phyloP scores from a whole-genome alignment of 805 yeast species.

The Starmerella ratchasimensis region DNA sequence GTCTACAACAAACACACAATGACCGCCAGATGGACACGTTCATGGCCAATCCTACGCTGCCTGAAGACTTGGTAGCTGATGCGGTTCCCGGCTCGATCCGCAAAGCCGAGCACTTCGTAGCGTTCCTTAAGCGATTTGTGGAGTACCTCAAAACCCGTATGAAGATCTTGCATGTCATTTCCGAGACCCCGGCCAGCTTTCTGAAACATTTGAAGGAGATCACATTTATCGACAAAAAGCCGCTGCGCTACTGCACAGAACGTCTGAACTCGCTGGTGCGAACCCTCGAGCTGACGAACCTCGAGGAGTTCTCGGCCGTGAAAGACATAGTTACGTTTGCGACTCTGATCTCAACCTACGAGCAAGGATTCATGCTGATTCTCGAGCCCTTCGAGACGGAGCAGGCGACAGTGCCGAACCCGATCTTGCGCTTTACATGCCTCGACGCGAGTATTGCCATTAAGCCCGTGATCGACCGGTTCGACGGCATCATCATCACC shows the following conservation, averaged over 20 bases:
- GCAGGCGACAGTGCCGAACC: constrained; percentile 93
- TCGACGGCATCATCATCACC: constrained; percentile 83
- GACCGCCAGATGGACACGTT: constrained; percentile 49
- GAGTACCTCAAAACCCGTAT: constrained; percentile 92
- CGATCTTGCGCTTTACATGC: constrained; percentile 84
- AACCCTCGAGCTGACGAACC: constrained; percentile 72
- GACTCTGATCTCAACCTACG: constrained; percentile 88
- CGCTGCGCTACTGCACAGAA: constrained; percentile 82
- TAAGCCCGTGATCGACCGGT: constrained; percentile 89
- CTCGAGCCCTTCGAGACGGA: constrained; percentile 93
- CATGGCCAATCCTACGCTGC: constrained; percentile 76
- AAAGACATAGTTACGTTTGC: constrained; percentile 97
- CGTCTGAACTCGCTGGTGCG: constrained; percentile 76
- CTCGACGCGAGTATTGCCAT: constrained; percentile 96
- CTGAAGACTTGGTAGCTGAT: constrained; percentile 73
- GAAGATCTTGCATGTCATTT: constrained; percentile 93
- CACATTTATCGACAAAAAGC: constrained; percentile 85
- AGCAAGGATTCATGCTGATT: constrained; percentile 78
- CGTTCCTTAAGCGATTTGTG: constrained; percentile 80
- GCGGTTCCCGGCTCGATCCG: constrained; percentile 96
- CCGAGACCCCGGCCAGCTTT: constrained; percentile 94
- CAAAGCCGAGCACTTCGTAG: constrained; percentile 91
- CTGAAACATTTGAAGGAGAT: constrained; percentile 83
- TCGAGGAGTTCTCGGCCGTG: constrained; percentile 83
- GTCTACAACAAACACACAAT: constrained; percentile 58